These are phyloP conservation scores for Wickerhamomyces bovis DNA, from an alignment of 805 yeast genomes.

Conservation along the genomic window DNA sequence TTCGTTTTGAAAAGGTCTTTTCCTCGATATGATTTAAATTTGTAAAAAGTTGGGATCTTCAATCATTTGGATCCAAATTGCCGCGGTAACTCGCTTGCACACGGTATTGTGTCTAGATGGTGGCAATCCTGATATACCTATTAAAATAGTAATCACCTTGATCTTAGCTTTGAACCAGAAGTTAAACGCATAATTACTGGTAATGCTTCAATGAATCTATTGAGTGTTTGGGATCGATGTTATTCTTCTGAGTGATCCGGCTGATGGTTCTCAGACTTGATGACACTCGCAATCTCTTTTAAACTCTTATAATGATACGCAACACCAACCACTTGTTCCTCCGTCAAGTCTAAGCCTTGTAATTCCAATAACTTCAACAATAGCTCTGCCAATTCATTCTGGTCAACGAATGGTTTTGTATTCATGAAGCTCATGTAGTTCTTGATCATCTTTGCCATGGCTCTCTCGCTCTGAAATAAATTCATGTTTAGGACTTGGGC, in stretches of 20 bases:
- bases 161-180: neutral
- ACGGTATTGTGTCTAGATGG: neutral
- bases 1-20: no score
- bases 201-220: no score
- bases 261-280: neutral
- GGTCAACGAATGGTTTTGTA: neutral
- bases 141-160: neutral
- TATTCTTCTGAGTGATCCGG: neutral
- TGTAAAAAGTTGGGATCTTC: no score
- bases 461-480: conserved; percentile 4
- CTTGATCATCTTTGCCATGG: conserved; percentile 4
- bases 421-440: neutral
- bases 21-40: no score
- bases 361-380: conserved; percentile 4
- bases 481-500: neutral
- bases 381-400: conserved; percentile 1
- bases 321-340: conserved; percentile 2
- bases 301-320: conserved; percentile 1
- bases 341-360: conserved; percentile 2
- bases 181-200: no score
- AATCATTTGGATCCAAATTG: neutral
- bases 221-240: neutral
- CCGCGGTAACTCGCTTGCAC: neutral
- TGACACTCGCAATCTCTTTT: conserved; percentile 1
- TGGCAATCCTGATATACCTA: neutral